Base-by-base conservation (phyloP, 345 rosid genomes). In the Diplotaxis tenuifolia region DNA sequence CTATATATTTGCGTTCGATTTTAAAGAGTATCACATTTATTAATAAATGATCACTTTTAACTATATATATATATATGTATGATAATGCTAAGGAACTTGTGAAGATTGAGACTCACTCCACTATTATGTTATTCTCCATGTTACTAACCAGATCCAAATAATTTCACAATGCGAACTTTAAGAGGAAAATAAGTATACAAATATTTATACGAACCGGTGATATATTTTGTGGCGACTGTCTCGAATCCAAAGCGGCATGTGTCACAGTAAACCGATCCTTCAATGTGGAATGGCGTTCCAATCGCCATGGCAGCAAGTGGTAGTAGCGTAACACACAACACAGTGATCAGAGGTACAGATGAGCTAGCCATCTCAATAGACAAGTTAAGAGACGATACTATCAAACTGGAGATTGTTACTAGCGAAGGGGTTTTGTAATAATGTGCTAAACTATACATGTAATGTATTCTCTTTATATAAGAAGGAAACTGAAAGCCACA, bases 221-320 rank as follows among this genome's bases (percentile, higher is more conserved):
- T 82, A 70, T 75, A 81, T 65, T 76, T 29, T 19, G 85, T 79
- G 55, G 78, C 80, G 14, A 63, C 31, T 61, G 91, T 89, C 83
- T 88, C 89, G 31, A 92, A 86, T 32, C 94, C 94, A 65, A 78
- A 81, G 4, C 80, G 84, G 75, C 94, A 87, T 27, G 90, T 86
- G 73, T 89, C 89, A 34, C 96, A 92, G 66, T 85, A 88, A 62
- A 84, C 90, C 2, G 16, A 7, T 56, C 97, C 92, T 3, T 15
- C 65, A 64, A 93, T 76, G 11, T 49, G 28, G 68, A 89, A 89
- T 12, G 88, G 81, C 49, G 76, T 67, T 59, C 72, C 76, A 31
- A 50, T 28, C 42, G 81, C 81, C 53, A 50, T 52, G 22, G 73
- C 81, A 31, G 62, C 64, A 47, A 72, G 52, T 15, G 77, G 77